These are phyloP conservation scores for Cotoneaster glaucophyllus DNA, from an alignment of 306 rosid genomes.

Conservation along the genomic window DNA sequence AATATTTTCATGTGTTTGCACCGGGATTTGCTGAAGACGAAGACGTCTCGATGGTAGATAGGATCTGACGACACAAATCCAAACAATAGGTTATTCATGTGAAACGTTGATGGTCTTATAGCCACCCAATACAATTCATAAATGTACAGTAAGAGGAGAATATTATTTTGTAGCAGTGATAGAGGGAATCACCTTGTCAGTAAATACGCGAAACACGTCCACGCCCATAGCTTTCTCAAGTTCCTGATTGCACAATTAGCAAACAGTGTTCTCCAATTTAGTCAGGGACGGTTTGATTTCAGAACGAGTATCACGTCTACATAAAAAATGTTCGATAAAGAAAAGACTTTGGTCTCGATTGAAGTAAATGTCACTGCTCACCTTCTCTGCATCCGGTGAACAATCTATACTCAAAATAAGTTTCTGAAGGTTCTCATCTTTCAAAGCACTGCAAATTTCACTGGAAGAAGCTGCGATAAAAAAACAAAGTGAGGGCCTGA, in stretches of 20 bases:
- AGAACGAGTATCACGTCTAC: not conserved
- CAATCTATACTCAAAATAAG: constrained; percentile 43
- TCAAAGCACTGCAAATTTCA: constrained; percentile 53
- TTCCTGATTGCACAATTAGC: constrained; percentile 41
- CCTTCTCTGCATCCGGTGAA: constrained; percentile 60
- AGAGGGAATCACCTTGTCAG: constrained; percentile 51
- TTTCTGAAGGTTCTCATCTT: constrained; percentile 53
- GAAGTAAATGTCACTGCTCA: constrained; percentile 23
- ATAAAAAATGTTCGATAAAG: not conserved
- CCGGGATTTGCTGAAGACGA: not conserved
- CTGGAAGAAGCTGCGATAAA: constrained; percentile 64
- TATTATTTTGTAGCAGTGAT: not conserved
- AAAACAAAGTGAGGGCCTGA: not conserved
- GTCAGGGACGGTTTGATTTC: not conserved
- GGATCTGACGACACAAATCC: constrained; percentile 39
- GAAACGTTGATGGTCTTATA: constrained; percentile 1
- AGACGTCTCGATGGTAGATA: constrained; percentile 34
- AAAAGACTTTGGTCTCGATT: not conserved
- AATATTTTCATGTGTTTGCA: not conserved
- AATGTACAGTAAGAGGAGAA: not conserved
- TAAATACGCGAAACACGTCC: constrained; percentile 50
- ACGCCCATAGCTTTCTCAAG: constrained; percentile 71
- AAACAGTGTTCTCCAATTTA: not conserved
- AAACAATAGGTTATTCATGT: not conserved
- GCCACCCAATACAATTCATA: not conserved